A percentile compares a stretch with the other conserved stretches of the same genome.
Evolutionary conservation across 192 early-diverging fungal genomes (phyloP).

Genomic region (Entomortierella chlamydospora): DNA sequence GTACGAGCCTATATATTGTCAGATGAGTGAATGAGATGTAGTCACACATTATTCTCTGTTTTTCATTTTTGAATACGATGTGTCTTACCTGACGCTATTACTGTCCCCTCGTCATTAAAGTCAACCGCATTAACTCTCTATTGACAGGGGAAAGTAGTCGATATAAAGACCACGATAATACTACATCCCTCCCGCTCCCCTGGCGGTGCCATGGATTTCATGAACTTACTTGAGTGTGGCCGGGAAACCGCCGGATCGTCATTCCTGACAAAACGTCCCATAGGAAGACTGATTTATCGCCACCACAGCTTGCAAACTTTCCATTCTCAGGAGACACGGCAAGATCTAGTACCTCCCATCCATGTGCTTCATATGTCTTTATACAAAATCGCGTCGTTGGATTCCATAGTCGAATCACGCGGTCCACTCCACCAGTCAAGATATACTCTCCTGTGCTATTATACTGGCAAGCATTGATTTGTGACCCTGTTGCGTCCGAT

Average conservation of each 20-base stretch:
- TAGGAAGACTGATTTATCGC: constrained; percentile 82
- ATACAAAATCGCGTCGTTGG: constrained; percentile 74
- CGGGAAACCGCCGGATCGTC: constrained; percentile 78
- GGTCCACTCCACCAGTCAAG: constrained; percentile 84
- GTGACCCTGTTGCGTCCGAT: constrained; percentile 41
- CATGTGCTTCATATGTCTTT: constrained; percentile 86
- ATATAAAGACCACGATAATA: background rate
- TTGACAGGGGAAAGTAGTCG: no score
- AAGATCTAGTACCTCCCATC: constrained; percentile 82
- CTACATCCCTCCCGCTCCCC: background rate
- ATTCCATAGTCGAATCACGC: constrained; percentile 76
- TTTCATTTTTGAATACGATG: background rate
- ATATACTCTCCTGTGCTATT: constrained; percentile 84
- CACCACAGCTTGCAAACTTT: constrained; percentile 82
- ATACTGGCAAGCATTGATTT: constrained; percentile 61
- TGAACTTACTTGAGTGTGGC: constrained; percentile 75
- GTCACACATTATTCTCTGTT: no score
- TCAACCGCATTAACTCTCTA: constrained; percentile 86
- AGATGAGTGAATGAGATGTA: background rate
- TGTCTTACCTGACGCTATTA: constrained; percentile 81
- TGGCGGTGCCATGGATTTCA: no score
- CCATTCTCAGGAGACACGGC: constrained; percentile 76
- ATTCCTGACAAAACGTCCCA: constrained; percentile 89
- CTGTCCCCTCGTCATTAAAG: constrained; percentile 80
- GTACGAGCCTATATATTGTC: constrained; percentile 58